Evolutionary conservation across 2,329 filamentous ascomycete species (phyloP).

Genomic region (Aspergillus brunneoviolaceus): DNA sequence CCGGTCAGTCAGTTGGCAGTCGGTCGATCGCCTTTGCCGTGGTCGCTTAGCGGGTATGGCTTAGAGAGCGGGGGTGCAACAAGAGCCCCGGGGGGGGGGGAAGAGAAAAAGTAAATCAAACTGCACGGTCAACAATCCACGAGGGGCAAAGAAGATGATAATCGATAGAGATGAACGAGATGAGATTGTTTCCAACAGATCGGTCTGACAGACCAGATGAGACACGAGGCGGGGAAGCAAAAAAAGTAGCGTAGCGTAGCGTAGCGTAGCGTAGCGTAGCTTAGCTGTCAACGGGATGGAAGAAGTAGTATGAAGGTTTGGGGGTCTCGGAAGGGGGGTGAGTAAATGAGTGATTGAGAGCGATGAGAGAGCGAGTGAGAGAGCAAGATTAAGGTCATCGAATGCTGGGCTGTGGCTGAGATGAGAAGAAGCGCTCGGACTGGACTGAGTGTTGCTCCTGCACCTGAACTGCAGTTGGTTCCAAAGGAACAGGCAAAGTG

Average conservation of each 20-base stretch:
- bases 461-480: not conserved
- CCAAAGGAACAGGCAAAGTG: not conserved
- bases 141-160: not conserved
- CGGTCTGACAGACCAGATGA: not conserved
- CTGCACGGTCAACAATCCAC: constrained; percentile 3
- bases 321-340: not conserved
- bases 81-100: constrained; percentile 21
- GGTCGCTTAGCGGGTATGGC: constrained; percentile 41
- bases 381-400: not conserved
- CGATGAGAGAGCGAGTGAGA: not conserved
- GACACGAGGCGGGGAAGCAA: not conserved
- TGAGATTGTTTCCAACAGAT: not conserved
- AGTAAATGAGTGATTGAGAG: constrained; percentile 1
- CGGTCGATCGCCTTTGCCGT: constrained; percentile 35
- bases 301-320: not conserved
- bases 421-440: constrained; percentile 19
- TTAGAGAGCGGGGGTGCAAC: constrained; percentile 33
- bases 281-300: not conserved
- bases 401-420: constrained; percentile 16
- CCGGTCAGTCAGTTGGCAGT: constrained; percentile 27
- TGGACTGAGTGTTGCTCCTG: constrained; percentile 5
- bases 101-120: constrained; percentile 7
- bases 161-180: not conserved
- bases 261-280: not conserved
- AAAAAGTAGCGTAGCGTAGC: not conserved